Base-by-base conservation (phyloP, 352 stramenopile species). In the Pythium sukuiense region DNA sequence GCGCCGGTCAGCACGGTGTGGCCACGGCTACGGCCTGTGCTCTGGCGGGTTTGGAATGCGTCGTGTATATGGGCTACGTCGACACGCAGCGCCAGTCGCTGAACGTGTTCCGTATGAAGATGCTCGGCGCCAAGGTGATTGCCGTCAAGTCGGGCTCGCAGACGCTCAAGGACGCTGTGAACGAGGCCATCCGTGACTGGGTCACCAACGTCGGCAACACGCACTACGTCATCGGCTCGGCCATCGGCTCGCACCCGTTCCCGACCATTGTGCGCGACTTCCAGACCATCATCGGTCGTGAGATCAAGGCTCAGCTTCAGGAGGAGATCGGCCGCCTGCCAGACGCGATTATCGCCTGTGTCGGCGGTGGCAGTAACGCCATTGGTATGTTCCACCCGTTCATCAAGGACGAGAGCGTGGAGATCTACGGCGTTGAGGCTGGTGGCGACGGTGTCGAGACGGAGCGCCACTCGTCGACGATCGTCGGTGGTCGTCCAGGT, bases 71-170 rank as follows among this genome's bases (percentile, higher is more conserved):
- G 97, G 97, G 97, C 70, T 98, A 97, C 59, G 93, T 98, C 24
- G 97, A 99, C 84, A 99, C 96, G 55, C 83, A 98, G 76, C 85
- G 97, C 69, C 97, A 99, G 85, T 95, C 85, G 73, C 86, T 99
- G 11, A 99, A 99, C 77, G 97, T 99, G 6, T 99, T 99, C 73
- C 93, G 97, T 55, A 99, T 99, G 97, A 99, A 99, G 76, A 99
- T 99, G 76, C 90, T 99, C n/a, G 97, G 97, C 55, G 97, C 97
- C 29, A 99, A 98, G 76, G 97, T 99, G 16, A 80, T 99, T n/a
- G 95, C 97, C 12, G 97, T 99, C n/a, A 88, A 97, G 63, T 96
- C 90, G 52, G 97, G 97, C 61, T 97, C 96, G 68, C 78, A 89
- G 66, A 99, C 97, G 54, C 85, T 99, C 46, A 99, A 99, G 80